Percentiles rank a stretch among this genome's conserved stretches.
Conservation (phyloP, 106 monocot genomes). For the Ottelia alismoides region DNA sequence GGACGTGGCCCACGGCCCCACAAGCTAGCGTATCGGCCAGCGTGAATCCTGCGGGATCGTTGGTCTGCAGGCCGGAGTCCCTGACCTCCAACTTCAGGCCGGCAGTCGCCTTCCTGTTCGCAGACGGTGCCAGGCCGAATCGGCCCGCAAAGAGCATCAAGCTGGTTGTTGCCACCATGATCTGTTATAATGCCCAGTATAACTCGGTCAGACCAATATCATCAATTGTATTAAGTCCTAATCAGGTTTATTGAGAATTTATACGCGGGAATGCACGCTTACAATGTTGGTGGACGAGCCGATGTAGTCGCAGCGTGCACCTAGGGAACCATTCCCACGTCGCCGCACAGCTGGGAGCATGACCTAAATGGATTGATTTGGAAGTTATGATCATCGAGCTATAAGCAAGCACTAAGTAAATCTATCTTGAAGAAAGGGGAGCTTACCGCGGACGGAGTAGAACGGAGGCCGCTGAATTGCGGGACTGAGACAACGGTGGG, state of each 20-base stretch:
- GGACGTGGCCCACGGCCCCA: slow-evolving; percentile 68
- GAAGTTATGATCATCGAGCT: too few relatives aligned
- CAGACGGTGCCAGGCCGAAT: slow-evolving; percentile 84
- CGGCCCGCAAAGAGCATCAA: slow-evolving; percentile 90
- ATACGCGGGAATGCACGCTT: too few relatives aligned
- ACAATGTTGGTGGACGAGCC: slow-evolving; percentile 91
- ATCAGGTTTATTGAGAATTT: too few relatives aligned
- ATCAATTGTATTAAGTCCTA: too few relatives aligned
- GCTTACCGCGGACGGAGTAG: slow-evolving; percentile 43
- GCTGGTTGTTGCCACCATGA: slow-evolving; percentile 76
- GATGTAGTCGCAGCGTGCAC: slow-evolving; percentile 76
- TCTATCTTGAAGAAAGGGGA: too few relatives aligned
- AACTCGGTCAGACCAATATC: too few relatives aligned
- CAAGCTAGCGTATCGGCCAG: slow-evolving; percentile 88
- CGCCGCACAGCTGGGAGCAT: slow-evolving; percentile 23
- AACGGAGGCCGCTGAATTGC: slow-evolving; percentile 59
- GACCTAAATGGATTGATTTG: too few relatives aligned
- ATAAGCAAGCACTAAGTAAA: too few relatives aligned
- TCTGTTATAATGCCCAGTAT: too few relatives aligned
- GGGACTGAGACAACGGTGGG: slow-evolving; percentile 36
- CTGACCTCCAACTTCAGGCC: slow-evolving; percentile 90
- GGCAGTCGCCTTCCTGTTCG: slow-evolving; percentile 85
- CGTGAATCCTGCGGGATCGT: slow-evolving; percentile 95
- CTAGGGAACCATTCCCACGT: slow-evolving; percentile 35
- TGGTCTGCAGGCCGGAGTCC: slow-evolving; percentile 93